Evolutionary conservation across 2,329 filamentous ascomycete species (phyloP), one percentile per base, ranked within the genome.

Genomic region (Nemania abortiva): DNA sequence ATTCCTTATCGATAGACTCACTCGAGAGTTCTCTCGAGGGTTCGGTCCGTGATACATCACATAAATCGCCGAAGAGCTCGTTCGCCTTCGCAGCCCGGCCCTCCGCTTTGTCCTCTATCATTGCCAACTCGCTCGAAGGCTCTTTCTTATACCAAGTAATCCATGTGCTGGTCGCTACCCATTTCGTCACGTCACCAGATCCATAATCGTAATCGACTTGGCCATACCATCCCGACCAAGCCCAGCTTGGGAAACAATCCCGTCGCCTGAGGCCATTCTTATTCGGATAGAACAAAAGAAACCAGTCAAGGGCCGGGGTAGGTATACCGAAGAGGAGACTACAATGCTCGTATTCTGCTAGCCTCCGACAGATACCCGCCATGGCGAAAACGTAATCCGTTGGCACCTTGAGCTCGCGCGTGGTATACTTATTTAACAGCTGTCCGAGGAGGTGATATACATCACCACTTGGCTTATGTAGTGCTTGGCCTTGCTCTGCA

Each of bases 181-280:
- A 73, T 39, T 68, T 66, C n/a, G 61, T 55, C 52, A 73, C 68
- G 20, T 72, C 65, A 13, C 72, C 70, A 20, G 70, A 72, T 15
- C 72, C 70, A 37, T 66, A 66, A 45, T 54, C 66, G 52, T 73
- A 73, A 58, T 69, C 54, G 15, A 72, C 45, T 29, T 69, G 57
- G 13, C 72, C 72, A 54, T 64, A 65, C 72, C 72, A 73, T 6
- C 70, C 72, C 11, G 72, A 70, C 72, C 72, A 73, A 47, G 70
- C 63, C 72, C 72, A 73, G 31, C 68, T 73, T 15, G 72, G 72
- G 39, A 72, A 73, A 2, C 15, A n/a, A 20, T 70, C 66, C 6
- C 70, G 68, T 50, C 72, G 68, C 42, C 11, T 63, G 1, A 72
- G 62, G 11, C 72, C 72, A 20, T 53, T 52, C 50, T 67, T 65